Evolutionary conservation across 1,139 yeast genomes (phyloP).

Genomic region (Geotrichum reessii): DNA sequence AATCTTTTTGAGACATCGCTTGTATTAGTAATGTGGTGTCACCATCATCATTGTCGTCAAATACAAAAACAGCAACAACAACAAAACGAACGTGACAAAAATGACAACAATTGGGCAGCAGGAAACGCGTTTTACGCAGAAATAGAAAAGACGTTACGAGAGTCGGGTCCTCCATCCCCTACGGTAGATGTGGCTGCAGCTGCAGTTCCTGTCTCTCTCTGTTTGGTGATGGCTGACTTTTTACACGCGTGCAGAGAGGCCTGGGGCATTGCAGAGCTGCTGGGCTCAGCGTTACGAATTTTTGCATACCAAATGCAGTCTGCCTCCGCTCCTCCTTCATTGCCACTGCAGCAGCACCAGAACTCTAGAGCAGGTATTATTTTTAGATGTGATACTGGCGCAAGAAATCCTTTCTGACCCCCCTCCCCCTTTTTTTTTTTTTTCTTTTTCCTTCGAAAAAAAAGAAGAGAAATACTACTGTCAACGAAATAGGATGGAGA

Average conservation of each 20-base stretch:
- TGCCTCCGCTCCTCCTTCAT: background rate
- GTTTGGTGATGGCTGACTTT: conserved; percentile 30
- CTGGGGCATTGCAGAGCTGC: conserved; percentile 32
- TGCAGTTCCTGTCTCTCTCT: conserved; percentile 28
- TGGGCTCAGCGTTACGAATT: conserved; percentile 28
- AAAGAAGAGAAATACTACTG: too few relatives aligned
- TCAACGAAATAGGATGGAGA: too few relatives aligned
- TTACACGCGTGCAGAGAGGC: conserved; percentile 26
- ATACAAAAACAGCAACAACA: conserved; percentile 1
- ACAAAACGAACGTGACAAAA: conserved; percentile 7
- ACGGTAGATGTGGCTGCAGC: conserved; percentile 22
- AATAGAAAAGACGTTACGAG: conserved; percentile 9
- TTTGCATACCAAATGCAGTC: conserved; percentile 21
- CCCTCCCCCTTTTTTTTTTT: too few relatives aligned
- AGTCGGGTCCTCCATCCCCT: conserved; percentile 9
- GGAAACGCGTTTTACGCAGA: conserved; percentile 7
- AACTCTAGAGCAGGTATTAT: too few relatives aligned
- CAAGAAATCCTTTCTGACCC: too few relatives aligned
- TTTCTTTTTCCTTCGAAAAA: too few relatives aligned
- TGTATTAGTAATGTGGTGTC: conserved; percentile 33
- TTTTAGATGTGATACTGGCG: too few relatives aligned
- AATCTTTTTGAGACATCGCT: conserved; percentile 29
- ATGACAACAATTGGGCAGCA: conserved; percentile 15
- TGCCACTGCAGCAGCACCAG: background rate
- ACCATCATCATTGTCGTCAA: conserved; percentile 27